phyloP scores from a whole-genome alignment of 352 stramenopile species.

The Phytophthora tentaculata region DNA sequence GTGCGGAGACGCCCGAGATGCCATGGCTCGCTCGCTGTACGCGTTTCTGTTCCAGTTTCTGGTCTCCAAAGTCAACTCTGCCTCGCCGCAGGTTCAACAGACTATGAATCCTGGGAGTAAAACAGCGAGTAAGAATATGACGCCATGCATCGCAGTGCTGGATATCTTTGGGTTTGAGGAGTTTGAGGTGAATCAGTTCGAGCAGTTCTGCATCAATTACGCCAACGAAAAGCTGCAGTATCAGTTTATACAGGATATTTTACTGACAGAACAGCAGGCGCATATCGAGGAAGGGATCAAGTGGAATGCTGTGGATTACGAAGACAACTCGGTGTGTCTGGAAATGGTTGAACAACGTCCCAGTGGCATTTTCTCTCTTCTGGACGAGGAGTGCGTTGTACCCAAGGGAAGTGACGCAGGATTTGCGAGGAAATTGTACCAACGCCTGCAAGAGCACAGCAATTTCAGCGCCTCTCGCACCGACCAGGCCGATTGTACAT shows the following conservation, averaged over 20 bases:
- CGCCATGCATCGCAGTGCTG: constrained; percentile 80
- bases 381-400: constrained; percentile 89
- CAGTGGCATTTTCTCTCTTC: constrained; percentile 72
- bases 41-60: constrained; percentile 86
- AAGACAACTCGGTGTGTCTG: constrained; percentile 79
- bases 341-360: constrained; percentile 88
- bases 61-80: constrained; percentile 79
- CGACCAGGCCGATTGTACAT: constrained; percentile 73
- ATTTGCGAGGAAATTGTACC: constrained; percentile 80
- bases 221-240: constrained; percentile 85
- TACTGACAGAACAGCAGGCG: constrained; percentile 75
- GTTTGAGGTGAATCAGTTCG: constrained; percentile 84
- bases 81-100: constrained; percentile 34
- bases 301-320: constrained; percentile 73
- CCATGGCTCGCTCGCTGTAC: constrained; percentile 81
- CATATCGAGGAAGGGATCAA: constrained; percentile 79
- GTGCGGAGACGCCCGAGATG: constrained; percentile 72
- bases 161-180: constrained; percentile 94
- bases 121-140: constrained; percentile 24
- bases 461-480: constrained; percentile 70
- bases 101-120: constrained; percentile 10
- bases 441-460: constrained; percentile 61
- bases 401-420: constrained; percentile 78
- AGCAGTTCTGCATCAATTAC: constrained; percentile 88
- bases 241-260: constrained; percentile 85